Base-by-base conservation (phyloP, 2,329 filamentous ascomycete genomes). In the Colletotrichum nymphaeae region DNA sequence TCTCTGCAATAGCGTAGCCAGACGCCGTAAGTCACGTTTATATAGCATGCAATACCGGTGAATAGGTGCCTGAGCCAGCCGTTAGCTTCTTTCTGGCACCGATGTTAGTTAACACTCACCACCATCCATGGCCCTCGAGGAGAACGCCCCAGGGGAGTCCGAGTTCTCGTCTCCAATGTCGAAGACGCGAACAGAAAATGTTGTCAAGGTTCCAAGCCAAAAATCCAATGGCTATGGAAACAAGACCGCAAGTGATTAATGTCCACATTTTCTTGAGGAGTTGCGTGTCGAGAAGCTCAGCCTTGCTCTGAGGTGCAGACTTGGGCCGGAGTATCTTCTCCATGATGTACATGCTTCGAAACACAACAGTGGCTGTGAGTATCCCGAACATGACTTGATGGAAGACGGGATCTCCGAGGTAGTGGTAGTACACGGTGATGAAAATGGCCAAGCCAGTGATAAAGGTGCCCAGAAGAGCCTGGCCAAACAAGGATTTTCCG, bases 1-100 rank as follows among this genome's bases (percentile, higher is more conserved):
- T 63, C 59, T 19, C 59, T 24, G 59, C 59, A 63, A 32, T 63
- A 63, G 1, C 59, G 35, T n/a, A 63, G 59, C 59, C 59, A 63
- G 14, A 63, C 5, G 12, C 59, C 59, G 24, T 46, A 63, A 14
- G 59, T 63, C 7, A 63, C 59, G 59, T 63, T 63, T 7, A 24
- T 22, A n/a, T 63, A 63, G 19, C 59, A 63, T 22, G 59, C 59
- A 12, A 63, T 63, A 11, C 59, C 59, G 24, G 59, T 63, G 14
- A 63, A 49, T 49, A 49, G 8, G 19, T 49, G 42, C 42, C 42
- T 49, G 2, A 7, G 19, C n/a, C 42, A 3, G 1, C n/a, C 11
- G 19, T 49, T 19, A 49, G 42, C 19, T 19, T n/a, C 16, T 49
- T n/a, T 5, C 19, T n/a, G 19, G 19, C 16, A 49, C 19, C 42